Conservation (phyloP, 2,329 filamentous ascomycete species). For the Epichloe elymi region DNA sequence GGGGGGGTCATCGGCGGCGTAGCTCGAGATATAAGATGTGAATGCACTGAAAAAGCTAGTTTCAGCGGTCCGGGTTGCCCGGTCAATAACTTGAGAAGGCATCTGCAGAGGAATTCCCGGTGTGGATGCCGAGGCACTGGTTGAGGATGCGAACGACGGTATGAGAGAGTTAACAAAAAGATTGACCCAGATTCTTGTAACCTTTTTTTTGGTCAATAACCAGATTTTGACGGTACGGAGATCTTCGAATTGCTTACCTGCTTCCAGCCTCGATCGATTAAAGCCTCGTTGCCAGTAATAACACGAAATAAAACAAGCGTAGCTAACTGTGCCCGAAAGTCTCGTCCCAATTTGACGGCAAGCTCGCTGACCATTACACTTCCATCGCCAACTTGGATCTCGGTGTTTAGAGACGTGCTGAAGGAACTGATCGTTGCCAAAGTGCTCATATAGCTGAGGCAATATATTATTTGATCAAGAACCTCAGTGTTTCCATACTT, state of each 20-base stretch:
- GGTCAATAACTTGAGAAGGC: slow-evolving; percentile 85
- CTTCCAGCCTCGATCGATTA: slow-evolving; percentile 67
- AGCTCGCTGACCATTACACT: slow-evolving; percentile 98
- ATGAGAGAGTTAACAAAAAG: slow-evolving; percentile 92
- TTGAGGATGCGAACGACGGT: slow-evolving; percentile 58
- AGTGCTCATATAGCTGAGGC: slow-evolving; percentile 80
- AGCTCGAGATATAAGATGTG: slow-evolving; percentile 95
- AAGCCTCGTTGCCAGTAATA: slow-evolving; percentile 68
- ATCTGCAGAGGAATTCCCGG: slow-evolving; percentile 78
- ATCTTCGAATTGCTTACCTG: slow-evolving; percentile 40
- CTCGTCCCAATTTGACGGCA: slow-evolving; percentile 85
- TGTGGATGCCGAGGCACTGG: slow-evolving; percentile 54
- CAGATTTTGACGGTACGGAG: neutral
- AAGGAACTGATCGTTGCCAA: slow-evolving; percentile 62
- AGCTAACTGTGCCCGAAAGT: slow-evolving; percentile 86
- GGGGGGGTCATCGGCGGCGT: slow-evolving; percentile 92
- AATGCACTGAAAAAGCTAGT: slow-evolving; percentile 86
- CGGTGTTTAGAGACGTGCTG: slow-evolving; percentile 83
- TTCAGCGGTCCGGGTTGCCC: slow-evolving; percentile 64
- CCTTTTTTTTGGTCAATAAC: slow-evolving; percentile 31
- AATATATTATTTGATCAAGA: slow-evolving; percentile 85
- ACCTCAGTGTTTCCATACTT: slow-evolving; percentile 74
- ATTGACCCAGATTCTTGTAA: slow-evolving; percentile 87
- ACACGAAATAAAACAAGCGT: slow-evolving; percentile 93
- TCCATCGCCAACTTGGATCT: slow-evolving; percentile 82